Evolutionary conservation across 2,329 filamentous ascomycete species (phyloP).

Genomic region (Trichoderma endophyticum): DNA sequence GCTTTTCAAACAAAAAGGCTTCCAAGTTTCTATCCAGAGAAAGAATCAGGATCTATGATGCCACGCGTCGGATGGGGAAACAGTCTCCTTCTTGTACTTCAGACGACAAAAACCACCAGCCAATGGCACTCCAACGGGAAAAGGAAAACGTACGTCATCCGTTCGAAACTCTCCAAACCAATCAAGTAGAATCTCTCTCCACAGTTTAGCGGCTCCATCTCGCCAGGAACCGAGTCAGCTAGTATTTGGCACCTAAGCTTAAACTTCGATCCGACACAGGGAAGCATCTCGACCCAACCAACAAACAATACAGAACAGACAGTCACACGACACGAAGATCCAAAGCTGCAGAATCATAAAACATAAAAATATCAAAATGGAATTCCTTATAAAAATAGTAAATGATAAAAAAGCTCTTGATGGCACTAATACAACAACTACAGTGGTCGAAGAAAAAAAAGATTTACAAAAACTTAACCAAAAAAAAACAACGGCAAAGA

Average conservation of each 20-base stretch:
- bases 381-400: neutral
- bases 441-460: neutral
- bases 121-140: neutral
- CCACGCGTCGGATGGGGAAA: neutral
- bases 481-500: neutral
- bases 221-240: neutral
- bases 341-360: neutral
- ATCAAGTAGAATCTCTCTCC: neutral
- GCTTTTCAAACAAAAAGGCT: neutral
- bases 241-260: neutral
- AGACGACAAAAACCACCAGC: neutral
- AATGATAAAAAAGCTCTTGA: neutral
- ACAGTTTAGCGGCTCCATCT: neutral
- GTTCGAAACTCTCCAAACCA: neutral
- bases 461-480: constrained; percentile 7
- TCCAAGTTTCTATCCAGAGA: neutral
- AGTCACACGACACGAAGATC: neutral
- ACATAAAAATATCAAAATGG: neutral
- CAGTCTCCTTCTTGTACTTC: neutral
- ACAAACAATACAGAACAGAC: neutral
- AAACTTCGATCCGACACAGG: neutral
- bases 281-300: neutral
- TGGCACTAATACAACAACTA: constrained; percentile 13
- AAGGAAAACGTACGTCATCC: neutral
- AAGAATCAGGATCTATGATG: neutral